Conservation (phyloP, 352 stramenopile species). For the Elongisporangium prolatum region DNA sequence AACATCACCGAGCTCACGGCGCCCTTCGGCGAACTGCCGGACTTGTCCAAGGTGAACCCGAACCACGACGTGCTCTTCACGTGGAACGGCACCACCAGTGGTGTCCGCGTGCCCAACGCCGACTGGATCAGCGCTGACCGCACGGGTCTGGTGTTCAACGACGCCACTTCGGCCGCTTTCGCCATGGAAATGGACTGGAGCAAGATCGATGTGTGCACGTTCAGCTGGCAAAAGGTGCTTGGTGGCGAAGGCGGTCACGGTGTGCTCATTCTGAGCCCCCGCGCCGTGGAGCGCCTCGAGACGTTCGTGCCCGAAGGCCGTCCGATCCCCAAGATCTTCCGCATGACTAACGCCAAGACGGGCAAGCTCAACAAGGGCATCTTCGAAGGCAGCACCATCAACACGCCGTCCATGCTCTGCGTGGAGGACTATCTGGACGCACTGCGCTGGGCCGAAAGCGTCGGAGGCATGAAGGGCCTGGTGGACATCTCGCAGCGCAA, state of each 20-base stretch:
- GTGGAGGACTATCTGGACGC: constrained; percentile 99
- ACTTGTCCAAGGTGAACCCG: constrained; percentile 90
- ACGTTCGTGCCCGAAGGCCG: constrained; percentile 87
- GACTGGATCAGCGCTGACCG: constrained; percentile 96
- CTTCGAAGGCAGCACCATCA: constrained; percentile 99
- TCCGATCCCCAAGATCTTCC: constrained; percentile 99
- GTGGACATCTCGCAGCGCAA: constrained; percentile 94
- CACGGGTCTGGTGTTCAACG: constrained; percentile 95
- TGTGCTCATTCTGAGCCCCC: constrained; percentile 95
- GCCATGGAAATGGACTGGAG: constrained; percentile 98
- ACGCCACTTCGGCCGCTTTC: constrained; percentile 98
- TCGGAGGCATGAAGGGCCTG: constrained; percentile 92
- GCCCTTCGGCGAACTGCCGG: constrained; percentile 95
- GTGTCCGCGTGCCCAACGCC: constrained; percentile 93
- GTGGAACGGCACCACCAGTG: constrained; percentile 98
- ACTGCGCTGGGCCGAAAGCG: constrained; percentile 93
- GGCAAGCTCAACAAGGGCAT: constrained; percentile 93
- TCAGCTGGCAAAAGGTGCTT: constrained; percentile 99
- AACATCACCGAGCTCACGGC: constrained; percentile 93
- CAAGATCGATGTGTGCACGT: constrained; percentile 99
- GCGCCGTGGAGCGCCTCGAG: constrained; percentile 96
- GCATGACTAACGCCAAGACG: constrained; percentile 94
- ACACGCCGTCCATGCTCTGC: constrained; percentile 99
- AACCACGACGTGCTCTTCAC: constrained; percentile 99
- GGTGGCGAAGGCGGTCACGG: constrained; percentile 97